Evolutionary conservation across 2,329 filamentous ascomycete species (phyloP).

Genomic region (Colletotrichum ledebouriae): DNA sequence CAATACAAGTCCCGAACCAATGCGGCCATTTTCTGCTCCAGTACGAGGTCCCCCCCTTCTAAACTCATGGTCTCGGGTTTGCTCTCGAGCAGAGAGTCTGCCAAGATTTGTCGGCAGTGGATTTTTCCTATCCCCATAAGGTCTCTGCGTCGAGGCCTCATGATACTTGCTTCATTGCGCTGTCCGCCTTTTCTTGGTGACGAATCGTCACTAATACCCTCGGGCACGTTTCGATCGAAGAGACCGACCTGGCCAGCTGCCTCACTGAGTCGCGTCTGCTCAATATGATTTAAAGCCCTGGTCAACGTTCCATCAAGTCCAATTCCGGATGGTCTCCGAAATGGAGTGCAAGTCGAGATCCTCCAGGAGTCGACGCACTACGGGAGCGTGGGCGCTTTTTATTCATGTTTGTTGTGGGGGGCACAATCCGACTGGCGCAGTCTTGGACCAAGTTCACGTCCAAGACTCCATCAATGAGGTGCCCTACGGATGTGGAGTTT

Average conservation of each 20-base stretch:
- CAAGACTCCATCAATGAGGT: conserved; percentile 34
- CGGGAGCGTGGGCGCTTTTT: neutral
- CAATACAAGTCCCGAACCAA: neutral
- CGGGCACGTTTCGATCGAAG: conserved; percentile 28
- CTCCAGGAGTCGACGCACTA: neutral
- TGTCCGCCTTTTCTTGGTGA: neutral
- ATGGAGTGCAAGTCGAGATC: conserved; percentile 12
- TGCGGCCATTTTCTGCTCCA: conserved; percentile 19
- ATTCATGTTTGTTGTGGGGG: neutral
- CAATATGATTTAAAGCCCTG: conserved; percentile 26
- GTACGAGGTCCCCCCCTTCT: conserved; percentile 13
- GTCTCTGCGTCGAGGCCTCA: neutral
- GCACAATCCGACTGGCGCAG: conserved; percentile 1
- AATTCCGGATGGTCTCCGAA: conserved; percentile 29
- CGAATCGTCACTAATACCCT: neutral
- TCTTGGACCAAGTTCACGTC: neutral
- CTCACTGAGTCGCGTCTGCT: conserved; percentile 21
- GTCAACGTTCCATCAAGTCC: conserved; percentile 33
- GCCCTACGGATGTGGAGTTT: conserved; percentile 29
- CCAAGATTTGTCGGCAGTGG: conserved; percentile 19
- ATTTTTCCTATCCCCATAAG: conserved; percentile 19
- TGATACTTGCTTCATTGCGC: neutral
- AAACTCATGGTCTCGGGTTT: conserved; percentile 3
- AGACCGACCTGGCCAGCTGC: conserved; percentile 15
- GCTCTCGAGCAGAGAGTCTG: conserved; percentile 23